These are phyloP conservation scores for Atractiella rhizophila DNA, from an alignment of 768 basidiomycete species.

Conservation along the genomic window DNA sequence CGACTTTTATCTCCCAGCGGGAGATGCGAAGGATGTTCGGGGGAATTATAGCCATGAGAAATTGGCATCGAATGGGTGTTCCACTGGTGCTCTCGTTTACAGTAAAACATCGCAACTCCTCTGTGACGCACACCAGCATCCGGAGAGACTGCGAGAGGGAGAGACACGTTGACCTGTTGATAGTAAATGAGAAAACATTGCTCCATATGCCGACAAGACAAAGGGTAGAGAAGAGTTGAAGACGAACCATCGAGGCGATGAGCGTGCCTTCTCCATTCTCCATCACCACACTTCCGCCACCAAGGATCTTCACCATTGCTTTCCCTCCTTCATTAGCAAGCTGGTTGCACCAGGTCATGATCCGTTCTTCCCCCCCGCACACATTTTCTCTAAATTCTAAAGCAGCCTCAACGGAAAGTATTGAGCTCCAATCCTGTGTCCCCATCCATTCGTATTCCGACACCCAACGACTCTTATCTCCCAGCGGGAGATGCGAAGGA, in stretches of 20 bases:
- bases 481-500: background rate
- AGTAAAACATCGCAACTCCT: too few relatives aligned
- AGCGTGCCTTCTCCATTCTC: slow-evolving; percentile 32
- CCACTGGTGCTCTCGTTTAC: too few relatives aligned
- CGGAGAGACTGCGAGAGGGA: slow-evolving; percentile 4
- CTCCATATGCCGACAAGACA: too few relatives aligned
- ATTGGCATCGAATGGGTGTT: slow-evolving; percentile 8
- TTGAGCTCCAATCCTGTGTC: slow-evolving; percentile 18
- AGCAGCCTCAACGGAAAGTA: slow-evolving; percentile 36
- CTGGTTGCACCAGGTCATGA: slow-evolving; percentile 41
- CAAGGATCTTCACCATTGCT: slow-evolving; percentile 33
- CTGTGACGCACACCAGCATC: too few relatives aligned
- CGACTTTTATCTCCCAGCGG: background rate
- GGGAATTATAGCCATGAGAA: slow-evolving; percentile 4
- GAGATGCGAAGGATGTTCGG: background rate
- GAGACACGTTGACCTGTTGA: slow-evolving; percentile 11
- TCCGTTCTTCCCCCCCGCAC: slow-evolving; percentile 43
- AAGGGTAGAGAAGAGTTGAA: background rate
- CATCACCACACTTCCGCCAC: slow-evolving; percentile 51
- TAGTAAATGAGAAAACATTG: too few relatives aligned
- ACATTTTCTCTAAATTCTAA: slow-evolving; percentile 31
- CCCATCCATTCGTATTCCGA: slow-evolving; percentile 14
- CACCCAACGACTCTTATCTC: background rate
- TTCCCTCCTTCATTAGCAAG: slow-evolving; percentile 44
- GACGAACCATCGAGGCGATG: slow-evolving; percentile 42